These are phyloP conservation scores for Xylaria sp. DNA, from an alignment of 2,329 filamentous ascomycete genomes.

Conservation along the genomic window DNA sequence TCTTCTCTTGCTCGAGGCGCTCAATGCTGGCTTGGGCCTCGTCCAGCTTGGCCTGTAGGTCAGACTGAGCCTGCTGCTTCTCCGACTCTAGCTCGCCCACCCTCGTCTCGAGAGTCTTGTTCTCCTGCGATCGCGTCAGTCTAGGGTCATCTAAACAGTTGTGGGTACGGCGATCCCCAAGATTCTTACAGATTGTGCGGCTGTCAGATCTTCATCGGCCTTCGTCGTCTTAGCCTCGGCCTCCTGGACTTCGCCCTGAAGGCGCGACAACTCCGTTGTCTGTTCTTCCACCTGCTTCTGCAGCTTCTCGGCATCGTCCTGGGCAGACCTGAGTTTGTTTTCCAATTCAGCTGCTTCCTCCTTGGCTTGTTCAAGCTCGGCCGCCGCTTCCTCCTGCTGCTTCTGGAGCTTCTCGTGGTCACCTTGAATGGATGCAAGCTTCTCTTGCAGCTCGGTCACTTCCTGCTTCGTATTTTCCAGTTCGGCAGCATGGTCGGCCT, in stretches of 20 bases:
- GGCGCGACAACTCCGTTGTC: conserved; percentile 33
- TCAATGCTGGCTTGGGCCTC: conserved; percentile 24
- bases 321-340: conserved; percentile 23
- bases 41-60: conserved; percentile 22
- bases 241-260: conserved; percentile 38
- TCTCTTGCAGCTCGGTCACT: conserved; percentile 23
- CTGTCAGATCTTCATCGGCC: conserved; percentile 41
- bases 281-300: conserved; percentile 39
- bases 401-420: conserved; percentile 36
- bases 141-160: not conserved
- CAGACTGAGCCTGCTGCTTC: conserved; percentile 26
- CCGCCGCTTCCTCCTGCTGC: conserved; percentile 32
- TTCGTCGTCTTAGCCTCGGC: conserved; percentile 43
- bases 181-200: conserved; percentile 36
- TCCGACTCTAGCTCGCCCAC: conserved; percentile 29
- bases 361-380: conserved; percentile 32
- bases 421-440: conserved; percentile 31
- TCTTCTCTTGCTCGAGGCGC: conserved; percentile 32
- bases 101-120: conserved; percentile 30
- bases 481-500: conserved; percentile 29
- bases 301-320: conserved; percentile 30
- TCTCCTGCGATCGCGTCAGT: conserved; percentile 28
- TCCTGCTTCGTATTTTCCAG: conserved; percentile 32
- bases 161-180: not conserved
- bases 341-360: conserved; percentile 16